These are phyloP conservation scores for Trichophyton equinum DNA, from an alignment of 2,329 filamentous ascomycete genomes.

Conservation along the genomic window DNA sequence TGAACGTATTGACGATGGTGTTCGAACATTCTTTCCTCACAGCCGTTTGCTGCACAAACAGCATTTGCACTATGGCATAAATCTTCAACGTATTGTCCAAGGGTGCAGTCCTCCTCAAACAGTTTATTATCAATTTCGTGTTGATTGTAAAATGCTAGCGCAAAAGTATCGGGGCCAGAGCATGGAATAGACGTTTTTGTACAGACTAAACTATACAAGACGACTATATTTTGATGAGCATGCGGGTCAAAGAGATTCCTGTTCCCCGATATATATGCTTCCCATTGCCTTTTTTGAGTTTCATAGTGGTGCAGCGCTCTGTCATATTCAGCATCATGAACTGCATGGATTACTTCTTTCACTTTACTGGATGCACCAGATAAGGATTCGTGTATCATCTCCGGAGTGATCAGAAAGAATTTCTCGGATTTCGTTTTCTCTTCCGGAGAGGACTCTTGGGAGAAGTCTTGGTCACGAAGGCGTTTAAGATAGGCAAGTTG, in stretches of 20 bases:
- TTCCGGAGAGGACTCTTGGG: conserved; percentile 29
- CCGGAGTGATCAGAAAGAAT: conserved; percentile 84
- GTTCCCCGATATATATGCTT: conserved; percentile 82
- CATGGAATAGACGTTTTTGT: conserved; percentile 90
- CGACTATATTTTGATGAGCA: conserved; percentile 90
- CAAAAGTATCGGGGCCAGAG: conserved; percentile 77
- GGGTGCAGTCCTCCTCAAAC: conserved; percentile 71
- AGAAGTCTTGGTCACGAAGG: conserved; percentile 57
- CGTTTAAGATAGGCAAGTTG: conserved; percentile 69
- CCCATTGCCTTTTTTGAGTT: conserved; percentile 92
- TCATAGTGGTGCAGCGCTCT: conserved; percentile 87
- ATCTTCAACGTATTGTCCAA: conserved; percentile 92
- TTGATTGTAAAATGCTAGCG: conserved; percentile 87
- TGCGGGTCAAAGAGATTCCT: conserved; percentile 86
- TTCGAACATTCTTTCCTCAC: conserved; percentile 76
- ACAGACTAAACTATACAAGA: conserved; percentile 86
- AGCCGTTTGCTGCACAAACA: conserved; percentile 71
- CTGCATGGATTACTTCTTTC: conserved; percentile 84
- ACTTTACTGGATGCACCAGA: conserved; percentile 73
- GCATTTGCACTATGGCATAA: conserved; percentile 63
- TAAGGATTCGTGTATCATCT: conserved; percentile 82
- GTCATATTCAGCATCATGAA: conserved; percentile 93
- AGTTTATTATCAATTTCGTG: conserved; percentile 53
- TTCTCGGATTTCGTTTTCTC: conserved; percentile 55
- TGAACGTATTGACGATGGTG: conserved; percentile 97